These are phyloP conservation scores for Geotrichum aggregatum DNA, from an alignment of 1,139 yeast species.

Conservation along the genomic window DNA sequence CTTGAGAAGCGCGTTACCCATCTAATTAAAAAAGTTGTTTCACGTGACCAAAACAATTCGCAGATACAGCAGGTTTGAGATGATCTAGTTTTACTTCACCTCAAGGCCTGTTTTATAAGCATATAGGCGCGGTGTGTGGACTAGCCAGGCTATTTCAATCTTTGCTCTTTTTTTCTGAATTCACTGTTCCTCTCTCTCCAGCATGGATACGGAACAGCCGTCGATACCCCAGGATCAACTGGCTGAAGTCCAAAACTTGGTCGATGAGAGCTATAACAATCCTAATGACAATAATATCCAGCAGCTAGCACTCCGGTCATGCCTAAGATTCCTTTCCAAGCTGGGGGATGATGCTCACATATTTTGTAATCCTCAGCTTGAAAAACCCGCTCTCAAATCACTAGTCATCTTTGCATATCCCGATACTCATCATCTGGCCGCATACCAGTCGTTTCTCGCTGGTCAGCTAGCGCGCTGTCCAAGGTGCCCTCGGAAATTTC, in stretches of 20 bases:
- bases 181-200: neutral
- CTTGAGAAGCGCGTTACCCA: neutral
- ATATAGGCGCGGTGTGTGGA: neutral
- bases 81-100: neutral
- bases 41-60: no score
- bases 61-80: no score
- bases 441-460: slow-evolving; percentile 15
- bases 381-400: slow-evolving; percentile 17
- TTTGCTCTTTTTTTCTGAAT: neutral
- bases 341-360: slow-evolving; percentile 15
- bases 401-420: slow-evolving; percentile 21
- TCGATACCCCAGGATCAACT: slow-evolving; percentile 14
- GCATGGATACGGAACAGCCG: neutral
- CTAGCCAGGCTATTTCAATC: neutral
- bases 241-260: slow-evolving; percentile 10
- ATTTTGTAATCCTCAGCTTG: slow-evolving; percentile 17
- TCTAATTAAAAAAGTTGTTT: no score
- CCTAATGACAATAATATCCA: slow-evolving; percentile 18
- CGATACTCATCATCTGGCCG: slow-evolving; percentile 17
- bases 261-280: slow-evolving; percentile 19
- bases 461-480: slow-evolving; percentile 17
- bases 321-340: slow-evolving; percentile 15
- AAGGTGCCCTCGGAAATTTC: slow-evolving; percentile 20
- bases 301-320: slow-evolving; percentile 15
- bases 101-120: no score